Evolutionary conservation across 371 early-diverging fungal genomes (phyloP).

Genomic region (Dinochytrium kinnereticum): DNA sequence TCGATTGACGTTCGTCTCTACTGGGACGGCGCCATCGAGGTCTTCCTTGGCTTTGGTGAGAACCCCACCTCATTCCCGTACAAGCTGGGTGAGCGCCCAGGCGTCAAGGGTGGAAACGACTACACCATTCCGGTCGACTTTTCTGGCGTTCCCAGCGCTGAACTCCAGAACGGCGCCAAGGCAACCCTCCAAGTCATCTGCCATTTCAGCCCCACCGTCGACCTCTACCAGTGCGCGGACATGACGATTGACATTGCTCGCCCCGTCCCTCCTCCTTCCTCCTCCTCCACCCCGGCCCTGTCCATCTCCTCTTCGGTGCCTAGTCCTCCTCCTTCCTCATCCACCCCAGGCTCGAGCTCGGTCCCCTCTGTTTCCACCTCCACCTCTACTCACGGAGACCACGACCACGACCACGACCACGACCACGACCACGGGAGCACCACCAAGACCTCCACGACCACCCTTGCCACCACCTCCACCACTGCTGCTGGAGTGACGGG

Average conservation of each 20-base stretch:
- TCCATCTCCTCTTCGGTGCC: background rate
- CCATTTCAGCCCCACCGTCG: slow-evolving; percentile 21
- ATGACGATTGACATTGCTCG: background rate
- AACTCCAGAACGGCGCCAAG: background rate
- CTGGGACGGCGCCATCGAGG: slow-evolving; percentile 31
- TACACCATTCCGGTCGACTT: slow-evolving; percentile 26
- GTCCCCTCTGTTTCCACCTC: background rate
- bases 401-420: slow-evolving; percentile 1
- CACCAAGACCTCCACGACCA: background rate
- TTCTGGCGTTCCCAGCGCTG: slow-evolving; percentile 8
- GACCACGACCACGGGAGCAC: background rate
- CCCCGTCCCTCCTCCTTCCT: background rate
- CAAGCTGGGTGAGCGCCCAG: slow-evolving; percentile 16
- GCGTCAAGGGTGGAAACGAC: slow-evolving; percentile 4
- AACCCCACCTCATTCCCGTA: slow-evolving; percentile 23
- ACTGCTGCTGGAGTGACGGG: background rate
- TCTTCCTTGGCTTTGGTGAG: slow-evolving; percentile 30
- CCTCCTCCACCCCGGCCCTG: background rate
- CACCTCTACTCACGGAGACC: background rate
- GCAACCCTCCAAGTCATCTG: slow-evolving; percentile 19
- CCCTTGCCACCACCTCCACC: background rate
- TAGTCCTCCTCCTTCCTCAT: background rate
- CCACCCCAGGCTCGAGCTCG: background rate
- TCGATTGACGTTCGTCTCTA: background rate
- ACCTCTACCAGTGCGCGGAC: slow-evolving; percentile 21